phyloP scores from a whole-genome alignment of 208 protist species.

The Angomonas ambiguus region DNA sequence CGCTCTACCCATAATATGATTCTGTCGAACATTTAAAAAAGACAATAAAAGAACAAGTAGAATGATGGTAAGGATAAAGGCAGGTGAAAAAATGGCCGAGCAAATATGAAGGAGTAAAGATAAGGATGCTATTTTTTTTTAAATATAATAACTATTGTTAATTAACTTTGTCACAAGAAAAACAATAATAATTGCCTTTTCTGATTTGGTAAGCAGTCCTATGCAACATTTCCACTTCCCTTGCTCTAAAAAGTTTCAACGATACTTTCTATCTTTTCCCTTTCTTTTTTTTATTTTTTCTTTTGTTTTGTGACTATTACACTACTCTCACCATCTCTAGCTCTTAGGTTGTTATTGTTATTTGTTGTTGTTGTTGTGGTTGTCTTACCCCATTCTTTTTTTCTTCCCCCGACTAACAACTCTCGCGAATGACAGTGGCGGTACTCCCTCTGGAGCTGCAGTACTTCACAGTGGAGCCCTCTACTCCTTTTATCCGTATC shows the following conservation, averaged over 20 bases:
- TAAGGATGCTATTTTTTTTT: neutral
- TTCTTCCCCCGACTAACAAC: too few relatives aligned
- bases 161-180: neutral
- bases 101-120: neutral
- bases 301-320: neutral
- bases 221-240: too few relatives aligned
- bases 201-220: too few relatives aligned
- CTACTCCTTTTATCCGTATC: too few relatives aligned
- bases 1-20: slow-evolving; percentile 48
- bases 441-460: too few relatives aligned
- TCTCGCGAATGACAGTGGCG: too few relatives aligned
- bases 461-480: too few relatives aligned
- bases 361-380: too few relatives aligned
- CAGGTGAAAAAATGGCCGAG: neutral
- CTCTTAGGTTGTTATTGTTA: too few relatives aligned
- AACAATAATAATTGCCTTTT: neutral
- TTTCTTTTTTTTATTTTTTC: neutral
- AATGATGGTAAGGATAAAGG: neutral
- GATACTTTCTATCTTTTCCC: slow-evolving; percentile 6
- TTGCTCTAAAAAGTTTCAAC: neutral
- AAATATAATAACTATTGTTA: neutral
- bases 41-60: neutral
- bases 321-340: neutral
- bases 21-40: slow-evolving; percentile 41
- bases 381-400: too few relatives aligned